phyloP scores from a whole-genome alignment of 257 asterid species.

The Lycium barbarum region DNA sequence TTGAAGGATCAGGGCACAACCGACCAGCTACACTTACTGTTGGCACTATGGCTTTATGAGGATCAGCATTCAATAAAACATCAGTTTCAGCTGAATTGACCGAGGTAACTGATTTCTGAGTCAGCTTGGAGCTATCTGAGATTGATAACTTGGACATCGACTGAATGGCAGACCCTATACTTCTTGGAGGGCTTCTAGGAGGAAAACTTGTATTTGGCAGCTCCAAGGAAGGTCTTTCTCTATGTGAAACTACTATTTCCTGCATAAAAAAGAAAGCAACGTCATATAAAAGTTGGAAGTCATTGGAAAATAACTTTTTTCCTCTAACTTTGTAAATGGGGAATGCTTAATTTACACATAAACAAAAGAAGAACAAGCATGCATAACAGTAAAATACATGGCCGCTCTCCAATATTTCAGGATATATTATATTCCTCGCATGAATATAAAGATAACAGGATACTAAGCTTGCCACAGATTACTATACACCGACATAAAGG shows the following conservation, averaged over 20 bases:
- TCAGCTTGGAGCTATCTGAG: conserved; percentile 51
- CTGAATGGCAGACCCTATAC: conserved; percentile 33
- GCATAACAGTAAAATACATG: not conserved
- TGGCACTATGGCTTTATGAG: conserved; percentile 42
- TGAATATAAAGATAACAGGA: not conserved
- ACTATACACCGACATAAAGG: not conserved
- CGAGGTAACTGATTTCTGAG: conserved; percentile 38
- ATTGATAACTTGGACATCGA: conserved; percentile 44
- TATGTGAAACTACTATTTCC: conserved; percentile 57
- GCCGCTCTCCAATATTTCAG: not conserved
- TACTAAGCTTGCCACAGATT: not conserved
- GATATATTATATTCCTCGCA: not conserved
- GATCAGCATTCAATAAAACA: conserved; percentile 42
- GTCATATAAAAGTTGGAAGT: not conserved
- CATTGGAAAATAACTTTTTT: not conserved
- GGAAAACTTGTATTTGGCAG: conserved; percentile 41
- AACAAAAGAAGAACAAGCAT: not conserved
- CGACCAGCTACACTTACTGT: conserved; percentile 74
- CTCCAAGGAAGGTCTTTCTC: conserved; percentile 40
- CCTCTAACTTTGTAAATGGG: not conserved
- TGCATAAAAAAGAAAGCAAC: conserved; percentile 16
- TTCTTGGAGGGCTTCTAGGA: conserved; percentile 58
- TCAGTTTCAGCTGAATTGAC: conserved; percentile 46
- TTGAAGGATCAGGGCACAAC: conserved; percentile 63
- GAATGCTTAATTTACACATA: not conserved